Percentiles rank a stretch among this genome's conserved stretches.
Evolutionary conservation across 116 monocot genomes (phyloP).

Genomic region (Posidonia oceanica): DNA sequence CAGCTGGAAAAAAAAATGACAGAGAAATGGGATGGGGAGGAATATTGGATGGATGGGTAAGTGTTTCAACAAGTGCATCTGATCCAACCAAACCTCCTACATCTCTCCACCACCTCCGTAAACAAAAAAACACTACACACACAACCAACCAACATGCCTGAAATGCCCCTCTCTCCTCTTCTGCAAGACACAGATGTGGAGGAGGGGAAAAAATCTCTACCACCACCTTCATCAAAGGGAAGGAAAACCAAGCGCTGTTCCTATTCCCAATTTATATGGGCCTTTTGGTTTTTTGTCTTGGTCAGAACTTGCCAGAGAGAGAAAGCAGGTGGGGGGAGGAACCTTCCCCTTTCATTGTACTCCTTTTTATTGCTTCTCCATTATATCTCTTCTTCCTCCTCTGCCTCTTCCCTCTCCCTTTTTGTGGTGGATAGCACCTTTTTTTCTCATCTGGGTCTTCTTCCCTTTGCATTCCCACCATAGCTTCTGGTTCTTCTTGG

Average conservation of each 20-base stretch:
- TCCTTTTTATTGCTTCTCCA: constrained; percentile 9
- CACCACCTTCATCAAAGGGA: background rate
- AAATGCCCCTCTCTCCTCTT: constrained; percentile 12
- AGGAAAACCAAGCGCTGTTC: background rate
- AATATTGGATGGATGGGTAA: constrained; percentile 1
- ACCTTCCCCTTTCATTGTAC: constrained; percentile 19
- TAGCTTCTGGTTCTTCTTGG: constrained; percentile 6
- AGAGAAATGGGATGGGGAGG: background rate
- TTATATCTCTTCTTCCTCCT: constrained; percentile 14
- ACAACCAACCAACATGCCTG: constrained; percentile 4
- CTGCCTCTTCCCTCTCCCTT: constrained; percentile 11
- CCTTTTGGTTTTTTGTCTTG: constrained; percentile 29
- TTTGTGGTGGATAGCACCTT: background rate
- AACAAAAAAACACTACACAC: background rate
- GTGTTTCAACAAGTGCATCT: constrained; percentile 9
- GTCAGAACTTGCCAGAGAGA: constrained; percentile 21
- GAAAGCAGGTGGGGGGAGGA: constrained; percentile 19
- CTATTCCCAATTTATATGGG: constrained; percentile 28
- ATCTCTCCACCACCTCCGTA: constrained; percentile 1
- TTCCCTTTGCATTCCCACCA: background rate
- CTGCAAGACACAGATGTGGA: background rate
- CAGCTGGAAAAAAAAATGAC: background rate
- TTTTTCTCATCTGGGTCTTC: constrained; percentile 9
- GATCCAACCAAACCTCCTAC: constrained; percentile 1
- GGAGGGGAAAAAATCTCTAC: background rate